These are phyloP conservation scores for Tolypocladium paradoxum DNA, from an alignment of 2,329 filamentous ascomycete species.

Conservation along the genomic window DNA sequence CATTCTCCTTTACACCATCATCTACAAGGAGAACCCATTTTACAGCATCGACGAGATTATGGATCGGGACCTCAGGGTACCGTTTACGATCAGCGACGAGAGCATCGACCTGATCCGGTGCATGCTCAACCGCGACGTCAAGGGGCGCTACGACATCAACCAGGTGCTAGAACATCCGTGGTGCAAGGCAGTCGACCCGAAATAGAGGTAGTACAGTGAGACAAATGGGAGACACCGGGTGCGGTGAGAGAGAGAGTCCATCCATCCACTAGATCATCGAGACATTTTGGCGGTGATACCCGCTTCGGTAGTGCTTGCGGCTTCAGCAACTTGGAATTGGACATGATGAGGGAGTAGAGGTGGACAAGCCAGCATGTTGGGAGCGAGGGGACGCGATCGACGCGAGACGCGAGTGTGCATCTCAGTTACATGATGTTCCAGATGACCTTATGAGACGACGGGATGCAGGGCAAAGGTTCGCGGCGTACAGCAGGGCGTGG, in stretches of 20 bases:
- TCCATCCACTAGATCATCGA: not conserved
- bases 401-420: not conserved
- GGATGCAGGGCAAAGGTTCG: not conserved
- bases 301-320: not conserved
- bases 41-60: conserved; percentile 99
- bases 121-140: conserved; percentile 89
- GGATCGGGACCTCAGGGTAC: conserved; percentile 87
- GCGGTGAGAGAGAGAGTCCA: not conserved
- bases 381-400: not conserved
- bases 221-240: not conserved
- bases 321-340: not conserved
- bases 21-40: conserved; percentile 99
- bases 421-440: not conserved
- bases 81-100: conserved; percentile 78
- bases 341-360: not conserved
- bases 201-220: not conserved
- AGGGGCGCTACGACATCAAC: conserved; percentile 71
- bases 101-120: conserved; percentile 83
- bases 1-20: conserved; percentile 94
- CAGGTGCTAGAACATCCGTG: conserved; percentile 86
- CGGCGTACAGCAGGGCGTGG: not conserved
- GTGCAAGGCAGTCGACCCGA: conserved; percentile 31
- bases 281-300: conserved; percentile 1
- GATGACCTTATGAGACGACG: not conserved
- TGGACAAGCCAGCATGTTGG: not conserved